Percentiles rank a stretch among this genome's conserved stretches.
phyloP scores from a whole-genome alignment of 305 asterid species.

The Striga hermonthica region DNA sequence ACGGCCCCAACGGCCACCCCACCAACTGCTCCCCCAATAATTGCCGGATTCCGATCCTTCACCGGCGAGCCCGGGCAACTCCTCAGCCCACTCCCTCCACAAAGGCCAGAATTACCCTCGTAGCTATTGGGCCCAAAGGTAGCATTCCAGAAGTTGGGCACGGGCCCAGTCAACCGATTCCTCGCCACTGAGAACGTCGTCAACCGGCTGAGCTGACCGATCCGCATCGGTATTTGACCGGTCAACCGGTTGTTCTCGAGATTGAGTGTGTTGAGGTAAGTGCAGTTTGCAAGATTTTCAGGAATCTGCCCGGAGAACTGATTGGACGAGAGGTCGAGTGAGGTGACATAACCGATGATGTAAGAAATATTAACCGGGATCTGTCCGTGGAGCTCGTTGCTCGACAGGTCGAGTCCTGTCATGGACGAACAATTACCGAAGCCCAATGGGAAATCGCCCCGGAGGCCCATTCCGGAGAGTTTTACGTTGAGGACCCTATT shows the following conservation, averaged over 20 bases:
- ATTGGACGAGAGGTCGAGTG: slow-evolving; percentile 66
- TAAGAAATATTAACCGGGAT: slow-evolving; percentile 51
- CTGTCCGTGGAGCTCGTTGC: slow-evolving; percentile 50
- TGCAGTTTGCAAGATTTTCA: slow-evolving; percentile 42
- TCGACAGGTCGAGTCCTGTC: slow-evolving; percentile 67
- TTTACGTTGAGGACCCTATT: slow-evolving; percentile 50
- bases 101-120: slow-evolving; percentile 53
- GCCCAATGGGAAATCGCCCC: slow-evolving; percentile 66
- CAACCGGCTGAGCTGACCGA: slow-evolving; percentile 49
- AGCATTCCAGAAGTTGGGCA: slow-evolving; percentile 43
- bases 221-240: slow-evolving; percentile 53
- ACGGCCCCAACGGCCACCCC: slow-evolving; percentile 52
- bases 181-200: slow-evolving; percentile 46
- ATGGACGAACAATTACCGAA: slow-evolving; percentile 44
- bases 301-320: slow-evolving; percentile 64
- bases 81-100: slow-evolving; percentile 47
- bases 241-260: slow-evolving; percentile 58
- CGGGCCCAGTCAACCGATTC: slow-evolving; percentile 53
- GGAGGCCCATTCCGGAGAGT: slow-evolving; percentile 54
- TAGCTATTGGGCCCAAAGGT: slow-evolving; percentile 35
- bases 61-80: slow-evolving; percentile 35
- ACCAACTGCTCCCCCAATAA: slow-evolving; percentile 56
- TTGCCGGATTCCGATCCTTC: slow-evolving; percentile 34
- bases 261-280: slow-evolving; percentile 45
- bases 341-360: slow-evolving; percentile 33